Percentiles rank a stretch among this genome's conserved stretches.
Evolutionary conservation across 164 flowering plant species (phyloP).

Genomic region (Stephania japonica): DNA sequence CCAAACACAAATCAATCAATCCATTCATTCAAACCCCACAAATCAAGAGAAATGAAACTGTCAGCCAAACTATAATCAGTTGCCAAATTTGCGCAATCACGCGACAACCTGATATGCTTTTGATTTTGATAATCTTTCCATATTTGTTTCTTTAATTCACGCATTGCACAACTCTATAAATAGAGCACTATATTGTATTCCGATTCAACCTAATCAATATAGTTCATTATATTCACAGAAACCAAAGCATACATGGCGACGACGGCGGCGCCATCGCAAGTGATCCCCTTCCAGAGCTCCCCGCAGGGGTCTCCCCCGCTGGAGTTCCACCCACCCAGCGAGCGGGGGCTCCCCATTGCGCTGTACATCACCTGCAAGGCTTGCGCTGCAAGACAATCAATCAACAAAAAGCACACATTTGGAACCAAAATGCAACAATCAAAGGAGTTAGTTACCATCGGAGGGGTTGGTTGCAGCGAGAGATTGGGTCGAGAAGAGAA

Average conservation of each 20-base stretch:
- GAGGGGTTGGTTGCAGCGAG: slow-evolving; percentile 38
- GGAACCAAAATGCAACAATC: background rate
- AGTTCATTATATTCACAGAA: too few species aligned
- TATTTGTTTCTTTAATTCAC: too few species aligned
- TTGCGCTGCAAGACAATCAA: slow-evolving; percentile 36
- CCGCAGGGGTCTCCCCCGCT: slow-evolving; percentile 85
- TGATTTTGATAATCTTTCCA: too few species aligned
- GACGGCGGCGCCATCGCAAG: slow-evolving; percentile 66
- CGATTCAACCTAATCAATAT: too few species aligned
- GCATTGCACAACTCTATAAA: too few species aligned
- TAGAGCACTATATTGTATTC: too few species aligned
- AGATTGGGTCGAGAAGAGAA: slow-evolving; percentile 22
- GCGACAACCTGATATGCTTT: too few species aligned
- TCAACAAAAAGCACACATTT: background rate
- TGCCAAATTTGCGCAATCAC: too few species aligned
- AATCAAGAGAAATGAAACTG: background rate
- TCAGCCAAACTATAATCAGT: too few species aligned
- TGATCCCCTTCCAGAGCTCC: slow-evolving; percentile 82
- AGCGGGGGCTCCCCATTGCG: slow-evolving; percentile 59
- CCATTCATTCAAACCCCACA: background rate
- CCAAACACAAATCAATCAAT: too few species aligned
- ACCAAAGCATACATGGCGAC: slow-evolving; percentile 47
- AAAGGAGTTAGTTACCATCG: slow-evolving; percentile 31
- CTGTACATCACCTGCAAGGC: slow-evolving; percentile 63
- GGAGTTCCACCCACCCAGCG: slow-evolving; percentile 69